A percentile compares a stretch with the other conserved stretches of the same genome.
These are phyloP conservation scores for Triticum aestivum DNA, from an alignment of 176 grass and related monocot species.

Conservation along the genomic window IWGSC_CS_RefSeq_v2.1 NC_057795.1:538311165-538311664, in stretches of 20 bases:
- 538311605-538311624: too few species aligned
- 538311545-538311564: background rate
- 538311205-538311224: background rate
- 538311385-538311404: background rate
- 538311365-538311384: too few species aligned
- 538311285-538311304: background rate
- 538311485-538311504: too few species aligned
- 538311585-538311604: background rate
- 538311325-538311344: background rate
- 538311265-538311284: background rate
- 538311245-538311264: too few species aligned
- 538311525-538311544: background rate
- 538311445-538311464: background rate
- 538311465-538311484: too few species aligned
- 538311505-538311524: too few species aligned
- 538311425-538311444: background rate
- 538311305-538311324: background rate
- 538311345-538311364: background rate
- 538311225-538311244: background rate
- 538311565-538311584: background rate
- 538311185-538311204: background rate
- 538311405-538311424: conserved; percentile 10
- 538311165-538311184: background rate
- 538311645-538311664: too few species aligned
- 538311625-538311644: too few species aligned